phyloP scores from a whole-genome alignment of 345 rosid species.

The Rhodamnia argentea region DNA sequence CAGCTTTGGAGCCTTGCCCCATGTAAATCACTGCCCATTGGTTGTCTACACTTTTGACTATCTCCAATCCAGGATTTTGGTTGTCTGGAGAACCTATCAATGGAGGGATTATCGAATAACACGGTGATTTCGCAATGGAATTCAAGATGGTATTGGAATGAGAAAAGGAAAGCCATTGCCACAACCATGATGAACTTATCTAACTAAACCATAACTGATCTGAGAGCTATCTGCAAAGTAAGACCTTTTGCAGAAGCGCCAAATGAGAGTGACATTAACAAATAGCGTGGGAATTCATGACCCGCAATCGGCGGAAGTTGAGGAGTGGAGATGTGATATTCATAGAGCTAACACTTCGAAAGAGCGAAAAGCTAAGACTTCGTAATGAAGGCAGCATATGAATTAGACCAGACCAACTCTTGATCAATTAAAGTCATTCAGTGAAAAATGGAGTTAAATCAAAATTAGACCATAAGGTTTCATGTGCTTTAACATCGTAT shows the following conservation, averaged over 20 bases:
- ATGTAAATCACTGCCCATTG: background rate
- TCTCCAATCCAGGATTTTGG: background rate
- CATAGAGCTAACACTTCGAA: background rate
- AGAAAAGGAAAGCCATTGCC: background rate
- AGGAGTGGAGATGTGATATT: background rate
- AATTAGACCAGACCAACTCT: background rate
- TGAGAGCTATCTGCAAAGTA: background rate
- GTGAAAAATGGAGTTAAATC: background rate
- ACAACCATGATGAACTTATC: background rate
- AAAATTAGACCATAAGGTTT: no score
- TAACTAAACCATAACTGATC: background rate
- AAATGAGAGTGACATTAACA: background rate
- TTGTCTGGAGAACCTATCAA: no score
- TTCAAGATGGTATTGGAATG: background rate
- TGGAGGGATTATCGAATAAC: no score
- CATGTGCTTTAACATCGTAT: no score
- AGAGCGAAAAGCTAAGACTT: background rate
- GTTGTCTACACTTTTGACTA: background rate
- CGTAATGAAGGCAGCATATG: no score
- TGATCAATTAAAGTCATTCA: background rate
- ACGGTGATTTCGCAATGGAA: background rate
- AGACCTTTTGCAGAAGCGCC: background rate
- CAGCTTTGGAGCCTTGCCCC: background rate
- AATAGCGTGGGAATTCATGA: background rate
- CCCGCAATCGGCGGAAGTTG: no score